These are phyloP conservation scores for Melastoma candidum DNA, from an alignment of 441 rosid genomes.

Conservation along the genomic window DNA sequence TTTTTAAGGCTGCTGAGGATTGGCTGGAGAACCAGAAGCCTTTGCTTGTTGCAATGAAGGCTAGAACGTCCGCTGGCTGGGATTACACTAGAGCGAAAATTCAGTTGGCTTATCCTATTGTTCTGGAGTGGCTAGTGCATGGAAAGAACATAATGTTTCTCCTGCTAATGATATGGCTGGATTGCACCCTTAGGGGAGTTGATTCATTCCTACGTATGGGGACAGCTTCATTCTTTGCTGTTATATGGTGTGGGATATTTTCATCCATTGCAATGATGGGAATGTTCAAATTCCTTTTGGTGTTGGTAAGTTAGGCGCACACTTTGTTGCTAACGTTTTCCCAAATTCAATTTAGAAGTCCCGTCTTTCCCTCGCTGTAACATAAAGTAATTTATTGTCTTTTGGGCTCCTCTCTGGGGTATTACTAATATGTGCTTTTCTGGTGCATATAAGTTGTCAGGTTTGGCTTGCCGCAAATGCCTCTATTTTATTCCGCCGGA, in stretches of 20 bases:
- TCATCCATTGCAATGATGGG: constrained; percentile 79
- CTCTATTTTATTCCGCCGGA: no score
- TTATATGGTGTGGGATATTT: constrained; percentile 85
- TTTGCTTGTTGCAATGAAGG: constrained; percentile 22
- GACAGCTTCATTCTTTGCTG: constrained; percentile 66
- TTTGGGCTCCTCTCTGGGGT: no score
- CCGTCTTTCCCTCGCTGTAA: constrained; percentile 3
- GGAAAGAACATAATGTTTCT: constrained; percentile 67
- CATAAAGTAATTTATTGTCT: neutral
- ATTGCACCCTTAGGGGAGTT: constrained; percentile 74
- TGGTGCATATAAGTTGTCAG: no score
- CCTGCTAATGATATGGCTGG: constrained; percentile 77
- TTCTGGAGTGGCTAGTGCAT: constrained; percentile 53
- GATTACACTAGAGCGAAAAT: constrained; percentile 43
- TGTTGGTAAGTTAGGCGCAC: constrained; percentile 42
- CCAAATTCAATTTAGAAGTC: constrained; percentile 1
- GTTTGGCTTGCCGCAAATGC: no score
- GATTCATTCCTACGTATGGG: constrained; percentile 86
- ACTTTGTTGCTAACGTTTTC: neutral
- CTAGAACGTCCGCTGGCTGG: constrained; percentile 31
- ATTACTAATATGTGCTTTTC: no score
- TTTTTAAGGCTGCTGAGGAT: constrained; percentile 34
- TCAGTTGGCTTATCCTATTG: constrained; percentile 44
- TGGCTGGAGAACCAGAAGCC: constrained; percentile 66
- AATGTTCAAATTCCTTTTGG: constrained; percentile 43